These are phyloP conservation scores for Phytophthora fragariaefolia DNA, from an alignment of 352 stramenopile genomes.

Conservation along the genomic window DNA sequence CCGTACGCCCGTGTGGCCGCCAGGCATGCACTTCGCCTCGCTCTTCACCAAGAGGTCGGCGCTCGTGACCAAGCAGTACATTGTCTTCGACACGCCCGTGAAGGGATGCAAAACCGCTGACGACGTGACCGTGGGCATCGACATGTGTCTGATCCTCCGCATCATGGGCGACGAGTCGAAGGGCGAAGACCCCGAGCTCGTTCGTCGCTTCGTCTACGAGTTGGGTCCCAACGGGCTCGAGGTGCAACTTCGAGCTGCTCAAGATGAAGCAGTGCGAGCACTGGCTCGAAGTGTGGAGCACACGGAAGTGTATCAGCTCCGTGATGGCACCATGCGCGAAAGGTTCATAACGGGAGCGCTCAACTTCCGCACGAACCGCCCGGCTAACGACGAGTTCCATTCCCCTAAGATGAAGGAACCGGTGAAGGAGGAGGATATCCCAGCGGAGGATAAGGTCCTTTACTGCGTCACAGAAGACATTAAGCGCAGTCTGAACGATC, in stretches of 20 bases:
- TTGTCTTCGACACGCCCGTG: constrained; percentile 89
- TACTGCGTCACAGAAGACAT: constrained; percentile 76
- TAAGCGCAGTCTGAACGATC: constrained; percentile 70
- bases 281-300: constrained; percentile 88
- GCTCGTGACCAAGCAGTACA: constrained; percentile 89
- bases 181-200: constrained; percentile 82
- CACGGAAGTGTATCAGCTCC: constrained; percentile 88
- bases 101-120: constrained; percentile 91
- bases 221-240: constrained; percentile 85
- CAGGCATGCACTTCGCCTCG: constrained; percentile 78
- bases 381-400: constrained; percentile 32
- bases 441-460: constrained; percentile 25
- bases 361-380: constrained; percentile 25
- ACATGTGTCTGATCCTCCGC: constrained; percentile 88
- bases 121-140: constrained; percentile 87
- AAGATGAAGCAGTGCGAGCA: constrained; percentile 83
- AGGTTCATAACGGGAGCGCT: constrained; percentile 62
- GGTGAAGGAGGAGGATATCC: constrained; percentile 9
- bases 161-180: constrained; percentile 90
- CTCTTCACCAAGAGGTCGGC: constrained; percentile 79
- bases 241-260: constrained; percentile 79
- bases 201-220: constrained; percentile 91
- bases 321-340: constrained; percentile 76
- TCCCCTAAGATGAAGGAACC: constrained; percentile 27
- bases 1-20: constrained; percentile 68